Evolutionary conservation across 1,284 basidiomycete species (phyloP).

Genomic region (Pisolithus thermaeus): DNA sequence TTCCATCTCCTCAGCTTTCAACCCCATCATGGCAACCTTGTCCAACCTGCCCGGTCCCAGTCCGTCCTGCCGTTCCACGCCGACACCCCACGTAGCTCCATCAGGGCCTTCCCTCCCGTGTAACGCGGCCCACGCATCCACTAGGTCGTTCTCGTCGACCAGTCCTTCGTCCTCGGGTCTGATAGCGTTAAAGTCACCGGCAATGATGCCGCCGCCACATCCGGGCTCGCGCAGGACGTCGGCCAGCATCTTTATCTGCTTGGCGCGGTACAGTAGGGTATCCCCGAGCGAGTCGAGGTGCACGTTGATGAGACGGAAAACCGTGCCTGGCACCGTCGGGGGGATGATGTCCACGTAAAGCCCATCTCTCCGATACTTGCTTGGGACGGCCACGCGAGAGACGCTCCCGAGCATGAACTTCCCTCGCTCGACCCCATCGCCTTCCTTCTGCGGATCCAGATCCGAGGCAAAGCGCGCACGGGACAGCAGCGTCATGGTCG

Average conservation of each 20-base stretch:
- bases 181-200: conserved; percentile 41
- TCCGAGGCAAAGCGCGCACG: conserved; percentile 26
- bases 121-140: conserved; percentile 37
- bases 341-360: neutral
- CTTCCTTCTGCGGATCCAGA: neutral
- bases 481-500: conserved; percentile 37
- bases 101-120: conserved; percentile 21
- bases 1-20: conserved; percentile 30
- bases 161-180: conserved; percentile 38
- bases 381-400: neutral
- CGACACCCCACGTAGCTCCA: conserved; percentile 34
- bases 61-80: conserved; percentile 22
- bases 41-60: conserved; percentile 33
- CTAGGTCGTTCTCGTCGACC: conserved; percentile 32
- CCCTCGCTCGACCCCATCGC: neutral
- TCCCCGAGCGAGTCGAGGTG: conserved; percentile 3
- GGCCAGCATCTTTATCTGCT: conserved; percentile 30
- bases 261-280: neutral
- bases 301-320: neutral
- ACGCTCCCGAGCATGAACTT: neutral
- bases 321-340: neutral
- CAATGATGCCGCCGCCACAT: conserved; percentile 36
- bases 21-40: conserved; percentile 35
- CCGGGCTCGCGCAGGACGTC: conserved; percentile 34
- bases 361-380: neutral